A percentile compares a stretch with the other conserved stretches of the same genome.
phyloP scores from a whole-genome alignment of 495 filamentous ascomycete genomes.

The Neurospora sp. region DNA sequence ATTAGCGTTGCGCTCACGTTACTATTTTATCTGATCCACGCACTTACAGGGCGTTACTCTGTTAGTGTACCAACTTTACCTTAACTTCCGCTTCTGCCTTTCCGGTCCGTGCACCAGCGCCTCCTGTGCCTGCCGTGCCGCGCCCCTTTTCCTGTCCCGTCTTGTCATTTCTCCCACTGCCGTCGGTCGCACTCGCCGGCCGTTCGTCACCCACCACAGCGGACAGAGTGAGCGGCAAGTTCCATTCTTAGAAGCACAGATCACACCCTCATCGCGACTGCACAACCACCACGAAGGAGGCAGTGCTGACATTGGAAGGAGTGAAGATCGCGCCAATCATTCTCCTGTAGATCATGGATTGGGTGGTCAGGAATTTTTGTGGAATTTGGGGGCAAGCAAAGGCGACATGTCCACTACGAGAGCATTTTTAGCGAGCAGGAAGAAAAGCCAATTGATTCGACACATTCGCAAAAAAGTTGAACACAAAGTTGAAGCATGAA shows the following conservation, averaged over 20 bases:
- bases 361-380: background rate
- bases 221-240: background rate
- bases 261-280: background rate
- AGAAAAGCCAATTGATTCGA: background rate
- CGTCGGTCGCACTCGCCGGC: background rate
- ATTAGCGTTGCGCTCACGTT: background rate
- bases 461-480: background rate
- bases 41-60: rapidly evolving
- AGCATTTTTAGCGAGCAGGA: background rate
- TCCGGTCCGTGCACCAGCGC: background rate
- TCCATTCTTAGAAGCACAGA: background rate
- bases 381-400: background rate
- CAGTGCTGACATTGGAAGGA: background rate
- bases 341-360: background rate
- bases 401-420: no score
- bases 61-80: background rate
- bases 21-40: background rate
- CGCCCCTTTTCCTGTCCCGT: background rate
- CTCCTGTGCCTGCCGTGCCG: background rate
- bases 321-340: background rate
- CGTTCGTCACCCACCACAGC: background rate
- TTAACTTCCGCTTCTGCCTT: background rate
- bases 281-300: background rate
- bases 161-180: background rate
- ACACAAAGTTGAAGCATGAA: background rate